These are phyloP conservation scores for Aspergillus candidus DNA, from an alignment of 2,329 filamentous ascomycete genomes.

Conservation along the genomic window DNA sequence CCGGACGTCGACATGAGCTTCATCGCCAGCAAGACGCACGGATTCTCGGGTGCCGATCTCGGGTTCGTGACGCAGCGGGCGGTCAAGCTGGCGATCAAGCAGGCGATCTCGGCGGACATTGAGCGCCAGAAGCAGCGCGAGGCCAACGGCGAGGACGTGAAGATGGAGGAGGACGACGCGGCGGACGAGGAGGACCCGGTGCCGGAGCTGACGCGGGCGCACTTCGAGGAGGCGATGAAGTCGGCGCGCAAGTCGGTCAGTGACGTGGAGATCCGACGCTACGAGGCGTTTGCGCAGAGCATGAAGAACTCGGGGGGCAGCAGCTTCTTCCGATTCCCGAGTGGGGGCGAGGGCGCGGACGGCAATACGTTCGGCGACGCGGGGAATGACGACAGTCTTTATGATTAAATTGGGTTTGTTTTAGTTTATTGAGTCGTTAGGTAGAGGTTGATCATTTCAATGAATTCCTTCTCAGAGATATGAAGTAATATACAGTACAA, in stretches of 20 bases:
- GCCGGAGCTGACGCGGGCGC: constrained; percentile 87
- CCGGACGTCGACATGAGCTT: constrained; percentile 79
- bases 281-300: constrained; percentile 96
- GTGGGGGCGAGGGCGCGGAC: constrained; percentile 50
- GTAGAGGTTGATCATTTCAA: too few species aligned
- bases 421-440: constrained; percentile 12
- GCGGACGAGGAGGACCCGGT: constrained; percentile 72
- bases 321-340: constrained; percentile 96
- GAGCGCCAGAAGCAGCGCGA: constrained; percentile 85
- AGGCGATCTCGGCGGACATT: constrained; percentile 83
- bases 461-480: too few species aligned
- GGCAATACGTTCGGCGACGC: constrained; percentile 67
- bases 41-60: constrained; percentile 98
- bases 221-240: constrained; percentile 99
- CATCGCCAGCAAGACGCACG: constrained; percentile 95
- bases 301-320: constrained; percentile 98
- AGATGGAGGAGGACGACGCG: constrained; percentile 67
- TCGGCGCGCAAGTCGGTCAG: constrained; percentile 87
- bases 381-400: constrained; percentile 93
- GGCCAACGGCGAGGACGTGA: constrained; percentile 66
- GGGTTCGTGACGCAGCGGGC: constrained; percentile 98
- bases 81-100: constrained; percentile 98
- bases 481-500: not conserved
- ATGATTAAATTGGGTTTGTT: constrained; percentile 61
- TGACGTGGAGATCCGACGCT: constrained; percentile 94